Percentiles rank a stretch among this genome's conserved stretches.
These are phyloP conservation scores for Pseudozyma flocculosa DNA, from an alignment of 1,284 basidiomycete genomes.

Conservation along the genomic window DNA sequence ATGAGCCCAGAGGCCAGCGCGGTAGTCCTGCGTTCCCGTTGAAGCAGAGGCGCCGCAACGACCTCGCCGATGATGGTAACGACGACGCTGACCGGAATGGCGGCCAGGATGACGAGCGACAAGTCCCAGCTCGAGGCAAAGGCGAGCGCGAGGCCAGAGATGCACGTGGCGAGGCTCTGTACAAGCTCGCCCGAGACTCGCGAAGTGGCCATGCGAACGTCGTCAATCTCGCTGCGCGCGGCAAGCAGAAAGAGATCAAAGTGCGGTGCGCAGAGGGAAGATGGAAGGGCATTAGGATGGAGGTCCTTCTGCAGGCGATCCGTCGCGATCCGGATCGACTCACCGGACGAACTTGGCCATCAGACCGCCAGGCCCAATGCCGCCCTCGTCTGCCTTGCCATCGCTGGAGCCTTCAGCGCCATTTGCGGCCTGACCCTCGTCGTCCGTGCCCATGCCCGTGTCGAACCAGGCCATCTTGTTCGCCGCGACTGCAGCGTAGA, in stretches of 20 bases:
- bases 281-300: too few relatives aligned
- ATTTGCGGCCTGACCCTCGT: background rate
- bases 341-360: slow-evolving; percentile 83
- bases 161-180: slow-evolving; percentile 76
- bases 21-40: slow-evolving; percentile 69
- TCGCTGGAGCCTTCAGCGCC: slow-evolving; percentile 35
- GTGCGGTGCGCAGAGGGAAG: too few relatives aligned
- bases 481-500: slow-evolving; percentile 71
- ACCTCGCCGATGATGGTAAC: slow-evolving; percentile 71
- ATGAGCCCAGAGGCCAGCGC: slow-evolving; percentile 74
- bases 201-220: slow-evolving; percentile 80
- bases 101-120: slow-evolving; percentile 85
- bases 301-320: too few relatives aligned
- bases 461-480: slow-evolving; percentile 69
- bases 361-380: slow-evolving; percentile 77
- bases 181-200: slow-evolving; percentile 74
- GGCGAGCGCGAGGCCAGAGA: slow-evolving; percentile 78
- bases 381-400: slow-evolving; percentile 2
- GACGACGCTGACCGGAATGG: slow-evolving; percentile 79
- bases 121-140: slow-evolving; percentile 78
- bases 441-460: slow-evolving; percentile 30
- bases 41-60: slow-evolving; percentile 65
- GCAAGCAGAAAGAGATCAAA: background rate
- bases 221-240: slow-evolving; percentile 79
- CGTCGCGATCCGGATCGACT: too few relatives aligned